Conservation (phyloP, 345 rosid genomes). For the Brassica rapa region DNA sequence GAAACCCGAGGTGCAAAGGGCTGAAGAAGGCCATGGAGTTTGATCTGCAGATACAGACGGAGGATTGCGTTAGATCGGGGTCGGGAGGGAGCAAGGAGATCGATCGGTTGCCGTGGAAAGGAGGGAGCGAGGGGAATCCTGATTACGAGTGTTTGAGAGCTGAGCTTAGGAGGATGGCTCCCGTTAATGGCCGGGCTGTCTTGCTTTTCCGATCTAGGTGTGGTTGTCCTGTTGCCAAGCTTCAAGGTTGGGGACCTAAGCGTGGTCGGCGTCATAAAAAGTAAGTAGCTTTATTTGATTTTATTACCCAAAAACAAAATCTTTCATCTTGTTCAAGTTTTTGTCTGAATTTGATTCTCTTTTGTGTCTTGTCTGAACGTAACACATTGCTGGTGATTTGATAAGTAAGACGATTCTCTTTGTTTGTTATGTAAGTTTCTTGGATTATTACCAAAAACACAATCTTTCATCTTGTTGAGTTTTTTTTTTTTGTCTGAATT, state of each 20-base stretch:
- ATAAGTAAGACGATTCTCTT: neutral
- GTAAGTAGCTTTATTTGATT: slow-evolving; percentile 47
- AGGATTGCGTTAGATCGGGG: slow-evolving; percentile 63
- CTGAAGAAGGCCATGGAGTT: slow-evolving; percentile 92
- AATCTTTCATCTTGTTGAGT: neutral
- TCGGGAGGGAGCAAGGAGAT: slow-evolving; percentile 52
- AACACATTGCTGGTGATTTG: slow-evolving; percentile 1
- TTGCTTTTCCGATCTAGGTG: slow-evolving; percentile 80
- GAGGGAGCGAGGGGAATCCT: slow-evolving; percentile 74
- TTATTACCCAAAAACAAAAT: neutral
- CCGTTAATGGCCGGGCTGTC: slow-evolving; percentile 84
- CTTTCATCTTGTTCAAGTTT: neutral
- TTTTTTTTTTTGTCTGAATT: neutral
- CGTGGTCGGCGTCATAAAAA: slow-evolving; percentile 79
- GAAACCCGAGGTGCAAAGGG: slow-evolving; percentile 71
- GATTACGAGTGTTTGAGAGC: slow-evolving; percentile 91
- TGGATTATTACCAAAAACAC: neutral
- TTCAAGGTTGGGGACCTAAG: slow-evolving; percentile 88
- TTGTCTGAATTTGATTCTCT: neutral
- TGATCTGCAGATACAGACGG: slow-evolving; percentile 89
- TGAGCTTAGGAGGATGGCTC: slow-evolving; percentile 91
- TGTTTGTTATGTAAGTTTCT: no score
- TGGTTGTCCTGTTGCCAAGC: slow-evolving; percentile 89
- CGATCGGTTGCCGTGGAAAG: slow-evolving; percentile 89
- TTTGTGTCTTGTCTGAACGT: neutral